Percentiles rank a stretch among this genome's conserved stretches.
These are phyloP conservation scores for Grosmannia clavigera DNA, from an alignment of 2,329 filamentous ascomycete species.

Conservation along the genomic window DNA sequence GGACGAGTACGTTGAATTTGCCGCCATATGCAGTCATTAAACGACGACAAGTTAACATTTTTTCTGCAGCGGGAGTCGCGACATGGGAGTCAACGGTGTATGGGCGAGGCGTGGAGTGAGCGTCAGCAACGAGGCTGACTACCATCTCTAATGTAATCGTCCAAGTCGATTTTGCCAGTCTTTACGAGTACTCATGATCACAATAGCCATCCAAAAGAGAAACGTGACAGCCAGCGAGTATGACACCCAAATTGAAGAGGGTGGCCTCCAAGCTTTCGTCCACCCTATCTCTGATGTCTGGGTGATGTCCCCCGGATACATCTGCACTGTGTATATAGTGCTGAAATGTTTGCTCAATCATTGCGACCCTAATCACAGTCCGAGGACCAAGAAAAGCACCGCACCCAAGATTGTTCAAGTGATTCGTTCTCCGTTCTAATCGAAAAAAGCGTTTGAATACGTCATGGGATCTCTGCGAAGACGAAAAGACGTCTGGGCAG, in stretches of 20 bases:
- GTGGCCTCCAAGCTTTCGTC: too few species aligned
- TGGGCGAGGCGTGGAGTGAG: constrained; percentile 4
- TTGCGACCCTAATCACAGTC: constrained; percentile 34
- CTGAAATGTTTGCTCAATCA: constrained; percentile 35
- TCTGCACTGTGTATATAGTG: background rate
- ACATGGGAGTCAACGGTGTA: constrained; percentile 7
- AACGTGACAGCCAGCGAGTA: too few species aligned
- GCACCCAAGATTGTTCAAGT: constrained; percentile 39
- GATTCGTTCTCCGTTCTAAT: constrained; percentile 33
- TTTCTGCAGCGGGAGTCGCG: background rate
- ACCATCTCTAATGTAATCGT: background rate
- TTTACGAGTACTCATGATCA: too few species aligned
- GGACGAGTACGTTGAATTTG: constrained; percentile 2
- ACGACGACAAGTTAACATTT: background rate
- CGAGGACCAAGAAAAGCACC: constrained; percentile 27
- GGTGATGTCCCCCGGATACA: background rate
- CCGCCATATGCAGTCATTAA: background rate
- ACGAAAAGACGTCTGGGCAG: constrained; percentile 3
- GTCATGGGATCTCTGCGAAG: constrained; percentile 25
- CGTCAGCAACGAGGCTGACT: background rate
- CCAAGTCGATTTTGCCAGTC: background rate
- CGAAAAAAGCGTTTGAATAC: constrained; percentile 25
- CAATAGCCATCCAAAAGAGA: too few species aligned
- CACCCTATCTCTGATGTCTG: background rate
- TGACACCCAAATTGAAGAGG: too few species aligned